A percentile compares a stretch with the other conserved stretches of the same genome.
Evolutionary conservation across 371 early-diverging fungal species (phyloP).

Genomic region (Syncephalastrum racemosum): DNA sequence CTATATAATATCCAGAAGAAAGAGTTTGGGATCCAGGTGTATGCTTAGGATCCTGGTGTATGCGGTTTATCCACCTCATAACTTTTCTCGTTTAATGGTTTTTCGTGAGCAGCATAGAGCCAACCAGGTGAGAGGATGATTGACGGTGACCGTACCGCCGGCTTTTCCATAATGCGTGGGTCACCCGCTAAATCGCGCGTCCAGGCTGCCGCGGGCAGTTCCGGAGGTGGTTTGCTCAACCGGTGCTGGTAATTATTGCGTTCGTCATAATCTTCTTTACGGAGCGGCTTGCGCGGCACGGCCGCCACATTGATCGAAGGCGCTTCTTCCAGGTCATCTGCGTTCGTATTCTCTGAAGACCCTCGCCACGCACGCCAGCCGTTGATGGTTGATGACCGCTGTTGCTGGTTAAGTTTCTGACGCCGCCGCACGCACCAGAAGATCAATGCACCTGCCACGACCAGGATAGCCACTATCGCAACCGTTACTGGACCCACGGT

Average conservation of each 20-base stretch:
- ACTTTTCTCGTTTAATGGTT: background rate
- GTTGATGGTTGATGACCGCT: conserved; percentile 10
- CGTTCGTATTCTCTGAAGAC: too few species aligned
- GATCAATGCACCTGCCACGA: conserved; percentile 6
- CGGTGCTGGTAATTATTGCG: conserved; percentile 1
- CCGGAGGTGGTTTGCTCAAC: conserved; percentile 6
- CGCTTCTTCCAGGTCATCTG: too few species aligned
- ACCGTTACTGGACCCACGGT: conserved; percentile 6
- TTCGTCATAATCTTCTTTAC: background rate
- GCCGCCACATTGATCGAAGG: too few species aligned
- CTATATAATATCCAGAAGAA: too few species aligned
- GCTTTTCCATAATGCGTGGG: conserved; percentile 1
- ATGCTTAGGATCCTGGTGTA: background rate
- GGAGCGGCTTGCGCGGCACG: too few species aligned
- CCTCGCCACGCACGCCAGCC: conserved; percentile 7
- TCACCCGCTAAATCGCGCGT: too few species aligned
- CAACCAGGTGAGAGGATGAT: conserved; percentile 11
- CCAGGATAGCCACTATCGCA: conserved; percentile 8
- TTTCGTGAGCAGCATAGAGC: conserved; percentile 6
- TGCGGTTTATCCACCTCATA: background rate
- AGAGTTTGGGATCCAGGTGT: background rate
- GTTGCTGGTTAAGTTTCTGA: conserved; percentile 7
- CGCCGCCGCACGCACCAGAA: conserved; percentile 12
- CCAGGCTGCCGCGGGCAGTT: too few species aligned
- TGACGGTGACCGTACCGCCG: conserved; percentile 1